Percentiles rank a stretch among this genome's conserved stretches.
phyloP scores from a whole-genome alignment of 2,329 filamentous ascomycete species.

The Aspergillus novoparasiticus region DNA sequence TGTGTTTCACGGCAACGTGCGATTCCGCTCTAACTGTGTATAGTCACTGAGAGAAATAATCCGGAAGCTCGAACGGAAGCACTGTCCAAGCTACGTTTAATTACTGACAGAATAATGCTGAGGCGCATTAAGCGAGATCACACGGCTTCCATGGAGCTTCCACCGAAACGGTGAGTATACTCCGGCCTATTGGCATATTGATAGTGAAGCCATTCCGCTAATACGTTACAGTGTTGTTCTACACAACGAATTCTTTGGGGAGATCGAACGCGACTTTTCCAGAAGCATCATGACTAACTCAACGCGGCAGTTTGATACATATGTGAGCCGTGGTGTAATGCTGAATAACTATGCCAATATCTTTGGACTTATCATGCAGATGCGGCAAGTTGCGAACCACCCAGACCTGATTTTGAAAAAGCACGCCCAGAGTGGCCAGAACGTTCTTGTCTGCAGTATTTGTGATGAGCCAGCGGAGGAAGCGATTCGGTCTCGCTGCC shows the following conservation, averaged over 20 bases:
- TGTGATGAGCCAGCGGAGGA: slow-evolving; percentile 97
- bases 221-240: slow-evolving; percentile 65
- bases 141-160: slow-evolving; percentile 92
- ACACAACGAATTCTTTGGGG: slow-evolving; percentile 93
- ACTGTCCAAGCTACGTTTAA: slow-evolving; percentile 78
- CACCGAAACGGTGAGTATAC: slow-evolving; percentile 72
- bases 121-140: slow-evolving; percentile 92
- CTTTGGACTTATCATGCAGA: slow-evolving; percentile 98
- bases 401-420: slow-evolving; percentile 93
- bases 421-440: slow-evolving; percentile 80
- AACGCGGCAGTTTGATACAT: slow-evolving; percentile 88
- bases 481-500: slow-evolving; percentile 86
- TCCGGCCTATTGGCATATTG: background rate
- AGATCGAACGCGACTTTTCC: slow-evolving; percentile 94
- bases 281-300: slow-evolving; percentile 93
- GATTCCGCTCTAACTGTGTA: slow-evolving; percentile 37
- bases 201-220: slow-evolving; percentile 5
- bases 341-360: slow-evolving; percentile 99
- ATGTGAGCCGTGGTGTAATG: slow-evolving; percentile 64
- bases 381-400: slow-evolving; percentile 97
- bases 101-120: slow-evolving; percentile 94
- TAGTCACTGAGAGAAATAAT: slow-evolving; percentile 58
- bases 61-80: slow-evolving; percentile 64
- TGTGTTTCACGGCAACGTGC: slow-evolving; percentile 14
- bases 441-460: slow-evolving; percentile 87